Evolutionary conservation across 306 rosid species (phyloP).

Genomic region (Fragaria nilgerrensis): DNA sequence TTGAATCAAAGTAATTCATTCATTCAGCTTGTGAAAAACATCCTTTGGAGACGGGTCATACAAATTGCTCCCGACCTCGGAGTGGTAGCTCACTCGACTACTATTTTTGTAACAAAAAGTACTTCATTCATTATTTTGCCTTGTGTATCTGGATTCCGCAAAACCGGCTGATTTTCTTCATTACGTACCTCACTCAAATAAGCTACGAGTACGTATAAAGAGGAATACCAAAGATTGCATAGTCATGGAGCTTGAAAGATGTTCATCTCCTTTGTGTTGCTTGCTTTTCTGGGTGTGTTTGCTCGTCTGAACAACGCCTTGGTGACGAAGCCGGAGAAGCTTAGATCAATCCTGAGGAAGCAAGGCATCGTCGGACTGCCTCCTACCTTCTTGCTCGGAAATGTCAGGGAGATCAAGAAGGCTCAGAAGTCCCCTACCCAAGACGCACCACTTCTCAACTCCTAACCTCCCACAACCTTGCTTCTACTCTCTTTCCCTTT

Average conservation of each 20-base stretch:
- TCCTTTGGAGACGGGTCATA: too few species aligned
- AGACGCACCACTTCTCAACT: not conserved
- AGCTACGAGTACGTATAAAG: too few species aligned
- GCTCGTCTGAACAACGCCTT: constrained; percentile 14
- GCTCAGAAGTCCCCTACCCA: not conserved
- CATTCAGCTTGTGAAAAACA: too few species aligned
- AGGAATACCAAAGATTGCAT: too few species aligned
- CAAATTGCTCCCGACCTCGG: too few species aligned
- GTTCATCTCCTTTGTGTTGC: constrained; percentile 1
- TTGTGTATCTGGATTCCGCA: too few species aligned
- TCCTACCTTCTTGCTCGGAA: constrained; percentile 36
- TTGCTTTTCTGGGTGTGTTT: constrained; percentile 10
- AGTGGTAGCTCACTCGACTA: too few species aligned
- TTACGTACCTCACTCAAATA: too few species aligned
- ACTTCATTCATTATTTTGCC: too few species aligned
- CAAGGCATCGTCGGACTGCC: constrained; percentile 50
- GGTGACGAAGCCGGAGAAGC: constrained; percentile 31
- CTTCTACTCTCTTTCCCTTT: constrained; percentile 25
- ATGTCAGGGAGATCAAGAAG: constrained; percentile 23
- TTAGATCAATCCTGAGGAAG: constrained; percentile 28
- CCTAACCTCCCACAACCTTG: constrained; percentile 1
- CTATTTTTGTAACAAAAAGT: too few species aligned
- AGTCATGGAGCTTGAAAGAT: constrained; percentile 9
- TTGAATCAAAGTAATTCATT: too few species aligned
- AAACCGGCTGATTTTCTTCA: too few species aligned